phyloP scores from a whole-genome alignment of 768 basidiomycete species.

The Pleurotus ostreatus region DNA sequence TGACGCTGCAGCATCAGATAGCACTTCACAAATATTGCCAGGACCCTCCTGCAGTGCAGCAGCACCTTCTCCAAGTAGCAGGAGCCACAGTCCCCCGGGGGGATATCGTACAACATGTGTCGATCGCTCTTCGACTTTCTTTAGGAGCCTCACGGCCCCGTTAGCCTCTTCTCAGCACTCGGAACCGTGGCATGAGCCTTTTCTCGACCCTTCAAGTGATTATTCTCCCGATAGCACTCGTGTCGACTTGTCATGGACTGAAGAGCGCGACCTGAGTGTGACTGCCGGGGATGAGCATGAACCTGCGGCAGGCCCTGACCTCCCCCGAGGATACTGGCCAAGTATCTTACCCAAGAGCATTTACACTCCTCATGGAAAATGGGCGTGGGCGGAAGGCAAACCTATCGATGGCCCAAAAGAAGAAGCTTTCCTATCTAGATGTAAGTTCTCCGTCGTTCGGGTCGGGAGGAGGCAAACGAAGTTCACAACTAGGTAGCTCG shows the following conservation, averaged over 20 bases:
- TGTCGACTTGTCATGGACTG: not conserved
- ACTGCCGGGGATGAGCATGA: not conserved
- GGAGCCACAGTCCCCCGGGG: not conserved
- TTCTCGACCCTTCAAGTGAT: not conserved
- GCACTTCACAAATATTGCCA: not conserved
- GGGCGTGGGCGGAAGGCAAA: constrained; percentile 12
- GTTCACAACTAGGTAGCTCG: not conserved
- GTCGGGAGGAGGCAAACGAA: not conserved
- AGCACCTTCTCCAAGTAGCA: not conserved
- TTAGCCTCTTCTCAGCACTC: constrained; percentile 3
- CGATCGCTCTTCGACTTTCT: constrained; percentile 12
- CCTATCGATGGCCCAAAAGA: not conserved
- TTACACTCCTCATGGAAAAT: constrained; percentile 11
- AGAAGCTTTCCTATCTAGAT: not conserved
- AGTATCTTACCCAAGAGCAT: constrained; percentile 3
- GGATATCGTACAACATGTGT: constrained; percentile 6
- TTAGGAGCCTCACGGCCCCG: constrained; percentile 11
- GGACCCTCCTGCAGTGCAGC: not conserved
- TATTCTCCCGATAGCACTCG: not conserved
- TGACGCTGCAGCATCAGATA: constrained; percentile 1
- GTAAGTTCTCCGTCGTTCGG: not conserved
- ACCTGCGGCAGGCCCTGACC: not conserved
- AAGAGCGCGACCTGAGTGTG: not conserved
- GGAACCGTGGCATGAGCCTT: constrained; percentile 1
- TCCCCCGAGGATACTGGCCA: constrained; percentile 2